Conservation (phyloP, 768 basidiomycete species). For the Grammothele lineata region DNA sequence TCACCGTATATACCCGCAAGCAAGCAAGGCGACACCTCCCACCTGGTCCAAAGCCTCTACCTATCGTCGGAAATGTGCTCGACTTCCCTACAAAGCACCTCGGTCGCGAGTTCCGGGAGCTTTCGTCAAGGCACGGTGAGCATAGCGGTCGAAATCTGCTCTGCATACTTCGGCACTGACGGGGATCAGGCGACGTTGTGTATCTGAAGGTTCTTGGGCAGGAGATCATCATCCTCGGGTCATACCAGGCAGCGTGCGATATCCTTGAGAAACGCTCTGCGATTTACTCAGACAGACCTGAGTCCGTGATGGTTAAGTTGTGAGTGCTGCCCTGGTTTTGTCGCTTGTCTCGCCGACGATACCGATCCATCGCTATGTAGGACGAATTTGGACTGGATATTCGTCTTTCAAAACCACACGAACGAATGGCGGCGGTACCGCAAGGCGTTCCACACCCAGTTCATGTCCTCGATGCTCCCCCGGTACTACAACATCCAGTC, state of each 20-base stretch:
- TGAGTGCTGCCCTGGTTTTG: too few relatives aligned
- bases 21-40: slow-evolving; percentile 6
- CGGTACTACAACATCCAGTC: slow-evolving; percentile 3
- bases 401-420: slow-evolving; percentile 11
- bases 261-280: slow-evolving; percentile 66
- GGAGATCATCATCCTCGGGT: slow-evolving; percentile 63
- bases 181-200: slow-evolving; percentile 60
- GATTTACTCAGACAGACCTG: slow-evolving; percentile 72
- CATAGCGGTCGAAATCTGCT: too few relatives aligned
- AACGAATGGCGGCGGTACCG: slow-evolving; percentile 9
- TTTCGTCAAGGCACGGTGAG: slow-evolving; percentile 15
- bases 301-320: slow-evolving; percentile 68
- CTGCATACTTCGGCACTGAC: too few relatives aligned
- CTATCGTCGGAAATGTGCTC: slow-evolving; percentile 20
- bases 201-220: slow-evolving; percentile 65
- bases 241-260: slow-evolving; percentile 52
- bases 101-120: slow-evolving; percentile 10
- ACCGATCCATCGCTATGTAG: slow-evolving; percentile 43
- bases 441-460: slow-evolving; percentile 7
- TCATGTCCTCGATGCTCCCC: slow-evolving; percentile 14
- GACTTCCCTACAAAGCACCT: slow-evolving; percentile 15
- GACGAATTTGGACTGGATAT: slow-evolving; percentile 12
- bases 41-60: slow-evolving; percentile 20
- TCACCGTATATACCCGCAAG: neutral
- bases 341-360: too few relatives aligned